phyloP scores from a whole-genome alignment of 495 filamentous ascomycete species.

The Talaromyces thailandensis region DNA sequence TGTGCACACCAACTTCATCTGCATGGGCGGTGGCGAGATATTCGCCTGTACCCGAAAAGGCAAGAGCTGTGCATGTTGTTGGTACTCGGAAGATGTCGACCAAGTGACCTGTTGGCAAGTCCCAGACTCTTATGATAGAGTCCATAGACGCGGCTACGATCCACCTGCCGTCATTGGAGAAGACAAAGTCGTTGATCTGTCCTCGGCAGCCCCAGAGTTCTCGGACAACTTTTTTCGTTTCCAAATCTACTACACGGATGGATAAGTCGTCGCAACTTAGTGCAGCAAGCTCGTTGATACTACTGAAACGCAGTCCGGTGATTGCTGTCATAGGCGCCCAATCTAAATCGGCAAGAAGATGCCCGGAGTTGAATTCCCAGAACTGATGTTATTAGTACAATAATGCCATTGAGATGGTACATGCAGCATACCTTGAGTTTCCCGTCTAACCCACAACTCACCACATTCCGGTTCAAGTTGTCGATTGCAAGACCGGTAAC shows the following conservation, averaged over 20 bases:
- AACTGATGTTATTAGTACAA: constrained; percentile 41
- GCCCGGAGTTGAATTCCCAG: constrained; percentile 83
- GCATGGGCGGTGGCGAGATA: constrained; percentile 84
- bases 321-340: constrained; percentile 73
- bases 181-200: constrained; percentile 76
- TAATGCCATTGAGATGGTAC: not conserved
- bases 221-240: constrained; percentile 80
- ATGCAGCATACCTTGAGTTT: constrained; percentile 58
- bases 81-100: constrained; percentile 78
- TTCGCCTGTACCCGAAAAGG: constrained; percentile 84
- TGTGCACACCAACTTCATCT: constrained; percentile 75
- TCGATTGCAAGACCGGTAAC: constrained; percentile 84
- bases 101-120: constrained; percentile 88
- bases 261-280: constrained; percentile 83
- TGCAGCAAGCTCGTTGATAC: constrained; percentile 77
- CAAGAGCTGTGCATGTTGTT: constrained; percentile 67
- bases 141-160: constrained; percentile 83
- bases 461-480: constrained; percentile 68
- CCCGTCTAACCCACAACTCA: constrained; percentile 86
- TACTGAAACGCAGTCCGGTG: constrained; percentile 69
- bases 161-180: constrained; percentile 92
- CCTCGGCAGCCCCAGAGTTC: constrained; percentile 87
- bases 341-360: constrained; percentile 70
- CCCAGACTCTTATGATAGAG: constrained; percentile 79
- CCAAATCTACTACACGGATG: constrained; percentile 81